Percentiles rank a stretch among this genome's conserved stretches.
Evolutionary conservation across 73 alveolate genomes (phyloP).

Genomic region (Tetrahymena thermophila): DNA sequence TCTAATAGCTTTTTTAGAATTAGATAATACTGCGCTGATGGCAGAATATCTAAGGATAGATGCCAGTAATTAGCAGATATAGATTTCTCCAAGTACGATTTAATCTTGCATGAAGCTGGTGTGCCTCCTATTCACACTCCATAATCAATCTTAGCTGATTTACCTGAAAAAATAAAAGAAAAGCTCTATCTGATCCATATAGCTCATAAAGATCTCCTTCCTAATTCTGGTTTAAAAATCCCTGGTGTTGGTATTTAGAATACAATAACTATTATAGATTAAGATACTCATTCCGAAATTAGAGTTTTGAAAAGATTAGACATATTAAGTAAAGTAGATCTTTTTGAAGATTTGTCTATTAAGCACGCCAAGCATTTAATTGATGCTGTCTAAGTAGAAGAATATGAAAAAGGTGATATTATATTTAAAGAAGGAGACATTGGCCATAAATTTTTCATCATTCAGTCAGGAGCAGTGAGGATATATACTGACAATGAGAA

Average conservation of each 20-base stretch:
- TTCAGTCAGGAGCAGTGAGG: constrained; percentile 11
- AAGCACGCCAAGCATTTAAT: constrained; percentile 10
- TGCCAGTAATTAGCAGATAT: background rate
- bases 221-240: constrained; percentile 12
- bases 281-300: background rate
- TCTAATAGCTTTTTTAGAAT: background rate
- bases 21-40: background rate
- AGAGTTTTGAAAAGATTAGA: background rate
- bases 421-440: constrained; percentile 8
- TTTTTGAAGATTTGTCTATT: constrained; percentile 10
- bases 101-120: constrained; percentile 33
- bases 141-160: background rate
- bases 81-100: background rate
- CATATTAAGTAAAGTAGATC: constrained; percentile 8
- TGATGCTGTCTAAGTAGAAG: background rate
- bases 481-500: constrained; percentile 4
- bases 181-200: constrained; percentile 13
- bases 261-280: background rate
- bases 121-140: constrained; percentile 44
- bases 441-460: constrained; percentile 14
- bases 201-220: constrained; percentile 28
- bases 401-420: background rate
- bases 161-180: constrained; percentile 12
- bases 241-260: constrained; percentile 24
- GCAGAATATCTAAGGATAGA: constrained; percentile 4